phyloP scores from a whole-genome alignment of 371 early-diverging fungal species.

The Mortierella sp. region DNA sequence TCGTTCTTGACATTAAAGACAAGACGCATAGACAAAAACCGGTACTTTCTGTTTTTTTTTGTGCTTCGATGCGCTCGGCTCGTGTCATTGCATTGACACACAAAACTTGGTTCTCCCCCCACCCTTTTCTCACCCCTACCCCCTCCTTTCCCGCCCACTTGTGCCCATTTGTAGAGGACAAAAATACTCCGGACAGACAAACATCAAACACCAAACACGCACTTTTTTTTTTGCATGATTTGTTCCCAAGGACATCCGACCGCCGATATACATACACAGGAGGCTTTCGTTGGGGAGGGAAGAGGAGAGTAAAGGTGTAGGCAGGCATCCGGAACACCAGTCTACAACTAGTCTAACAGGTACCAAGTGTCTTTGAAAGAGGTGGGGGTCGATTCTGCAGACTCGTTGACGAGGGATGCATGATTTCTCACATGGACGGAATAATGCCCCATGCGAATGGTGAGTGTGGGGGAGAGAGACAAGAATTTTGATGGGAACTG shows the following conservation, averaged over 20 bases:
- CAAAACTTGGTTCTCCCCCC: background rate
- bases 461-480: too few species aligned
- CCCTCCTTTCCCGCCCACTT: background rate
- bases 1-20: background rate
- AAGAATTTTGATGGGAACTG: too few species aligned
- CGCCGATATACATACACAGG: background rate
- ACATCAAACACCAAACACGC: too few species aligned
- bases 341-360: too few species aligned
- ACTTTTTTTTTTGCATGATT: background rate
- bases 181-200: background rate
- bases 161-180: background rate
- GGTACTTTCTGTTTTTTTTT: background rate
- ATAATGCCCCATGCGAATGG: too few species aligned
- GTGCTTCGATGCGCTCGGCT: background rate
- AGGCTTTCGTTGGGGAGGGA: background rate
- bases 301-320: background rate
- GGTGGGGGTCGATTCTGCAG: too few species aligned
- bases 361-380: too few species aligned
- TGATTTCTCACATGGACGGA: too few species aligned
- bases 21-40: too few species aligned
- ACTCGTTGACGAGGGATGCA: too few species aligned
- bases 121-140: background rate
- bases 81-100: background rate
- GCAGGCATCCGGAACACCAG: background rate
- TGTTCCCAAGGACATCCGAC: background rate